Base-by-base conservation (phyloP, 768 basidiomycete genomes). In the Leccinum boreale region DNA sequence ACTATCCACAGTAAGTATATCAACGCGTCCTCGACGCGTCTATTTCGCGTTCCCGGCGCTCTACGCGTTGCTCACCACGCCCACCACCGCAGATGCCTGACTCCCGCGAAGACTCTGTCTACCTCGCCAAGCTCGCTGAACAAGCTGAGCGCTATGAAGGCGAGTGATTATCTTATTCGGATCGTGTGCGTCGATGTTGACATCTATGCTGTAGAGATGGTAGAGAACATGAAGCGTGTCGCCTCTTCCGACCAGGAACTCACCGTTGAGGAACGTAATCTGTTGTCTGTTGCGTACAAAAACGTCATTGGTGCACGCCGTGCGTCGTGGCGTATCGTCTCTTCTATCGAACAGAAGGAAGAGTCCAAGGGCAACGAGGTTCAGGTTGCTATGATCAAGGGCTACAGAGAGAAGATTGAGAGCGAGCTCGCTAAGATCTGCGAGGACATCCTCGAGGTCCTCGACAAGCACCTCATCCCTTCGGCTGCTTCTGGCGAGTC, bases 71-170 rank as follows among this genome's bases (percentile, higher is more conserved):
- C 61, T 70, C 28, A 70, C 49, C 24, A 28, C 49, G 52, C 36
- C 47, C 53, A 44, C 17, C 12, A 28, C 59, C 52, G 14, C 50
- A 90, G 89, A 91, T 91, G 90, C 75, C 86, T 73, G 87, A 89
- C 72, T 65, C 70, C 49, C 92, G 94, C 73, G 94, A 95, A 86
- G 92, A 95, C 78, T 93, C 90, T 69, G 95, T 98, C 78, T 98
- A 98, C 85, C 94, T 97, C 79, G 95, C 96, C 81, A 98, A 98
- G 92, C 94, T 98, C 82, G 93, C 94, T 75, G 94, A 98, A 83
- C 94, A 98, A 82, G 96, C 96, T 69, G 95, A 98, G 85, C 95
- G 96, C 52, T 98, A 98, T 75, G 95, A 98, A 82, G 95, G 95
- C 89, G 46, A 51, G 79, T 72, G 31, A 3, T 50, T 12, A 50